phyloP scores from a whole-genome alignment of 176 grass and related monocot genomes.

The Zizania latifolia region DNA sequence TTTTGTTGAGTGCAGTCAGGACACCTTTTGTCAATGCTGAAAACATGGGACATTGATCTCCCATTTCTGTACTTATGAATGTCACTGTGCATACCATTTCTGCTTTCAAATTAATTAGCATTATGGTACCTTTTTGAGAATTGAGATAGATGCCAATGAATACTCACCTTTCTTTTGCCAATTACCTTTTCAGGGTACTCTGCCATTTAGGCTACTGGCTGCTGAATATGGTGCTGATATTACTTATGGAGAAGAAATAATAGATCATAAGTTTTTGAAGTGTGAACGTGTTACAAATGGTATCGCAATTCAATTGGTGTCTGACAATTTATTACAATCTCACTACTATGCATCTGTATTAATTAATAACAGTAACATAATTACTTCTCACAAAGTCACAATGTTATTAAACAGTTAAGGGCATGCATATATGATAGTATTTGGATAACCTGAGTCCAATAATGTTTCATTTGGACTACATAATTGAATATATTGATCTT shows the following conservation, averaged over 20 bases:
- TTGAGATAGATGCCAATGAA: background rate
- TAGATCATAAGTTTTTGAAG: slow-evolving; percentile 85
- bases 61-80: background rate
- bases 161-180: slow-evolving; percentile 36
- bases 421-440: background rate
- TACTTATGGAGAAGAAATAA: slow-evolving; percentile 96
- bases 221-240: slow-evolving; percentile 95
- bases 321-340: slow-evolving; percentile 13
- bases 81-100: background rate
- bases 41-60: background rate
- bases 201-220: slow-evolving; percentile 78
- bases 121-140: background rate
- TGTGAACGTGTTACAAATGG: slow-evolving; percentile 79
- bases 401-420: background rate
- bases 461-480: background rate
- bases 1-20: background rate
- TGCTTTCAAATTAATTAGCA: background rate
- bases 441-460: background rate
- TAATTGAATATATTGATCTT: background rate
- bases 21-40: background rate
- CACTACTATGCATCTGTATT: background rate
- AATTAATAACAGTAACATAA: background rate
- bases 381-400: background rate
- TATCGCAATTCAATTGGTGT: slow-evolving; percentile 25
- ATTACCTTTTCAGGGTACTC: slow-evolving; percentile 54